Evolutionary conservation across 306 rosid species (phyloP), one percentile per base, ranked within the genome.

Genomic region (Acacia confusa): DNA sequence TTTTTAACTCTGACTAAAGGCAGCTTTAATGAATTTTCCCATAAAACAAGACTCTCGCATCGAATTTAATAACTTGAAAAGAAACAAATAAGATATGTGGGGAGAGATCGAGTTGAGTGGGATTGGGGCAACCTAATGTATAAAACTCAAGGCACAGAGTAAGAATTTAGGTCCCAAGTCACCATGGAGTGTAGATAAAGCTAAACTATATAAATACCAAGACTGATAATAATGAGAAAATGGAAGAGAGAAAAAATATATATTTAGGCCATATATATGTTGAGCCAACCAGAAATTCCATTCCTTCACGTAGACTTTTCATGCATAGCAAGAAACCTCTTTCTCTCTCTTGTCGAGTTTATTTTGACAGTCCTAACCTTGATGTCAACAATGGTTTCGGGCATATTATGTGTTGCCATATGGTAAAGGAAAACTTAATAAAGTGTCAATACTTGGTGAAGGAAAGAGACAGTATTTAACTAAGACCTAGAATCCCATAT

Each of bases 221-320:
- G 82, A 22, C 20, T 70, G 75, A 41, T 71, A 79, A 48, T 70
- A 76, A 50, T 64, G 44, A 73, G 68, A 77, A 69, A 45, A 24
- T 2, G 55, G 77, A 78, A 52, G 38, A 25, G 25, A 82, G 0
- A 57, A n/a, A n/a, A 57, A 47, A 13, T 36, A 47, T 3, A 76
- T n/a, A 78, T 16, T 43, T 44, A 70, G 30, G 20, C 52, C 80
- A 86, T 78, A 82, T 75, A 25, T 52, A 9, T 19, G 61, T 72
- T 78, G 67, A 82, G 70, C 94, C 88, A 88, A 88, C 92, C 84
- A 91, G 82, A 71, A 84, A 87, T 82, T 84, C 69, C 79, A 87
- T 91, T 91, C 85, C 94, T 91, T 91, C 87, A 88, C 88, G 90
- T 91, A 82, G 90, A 91, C 92, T 91, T 88, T 81, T 91, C 87